phyloP scores from a whole-genome alignment of 2,329 filamentous ascomycete species.

The Aureobasidium sp. region DNA sequence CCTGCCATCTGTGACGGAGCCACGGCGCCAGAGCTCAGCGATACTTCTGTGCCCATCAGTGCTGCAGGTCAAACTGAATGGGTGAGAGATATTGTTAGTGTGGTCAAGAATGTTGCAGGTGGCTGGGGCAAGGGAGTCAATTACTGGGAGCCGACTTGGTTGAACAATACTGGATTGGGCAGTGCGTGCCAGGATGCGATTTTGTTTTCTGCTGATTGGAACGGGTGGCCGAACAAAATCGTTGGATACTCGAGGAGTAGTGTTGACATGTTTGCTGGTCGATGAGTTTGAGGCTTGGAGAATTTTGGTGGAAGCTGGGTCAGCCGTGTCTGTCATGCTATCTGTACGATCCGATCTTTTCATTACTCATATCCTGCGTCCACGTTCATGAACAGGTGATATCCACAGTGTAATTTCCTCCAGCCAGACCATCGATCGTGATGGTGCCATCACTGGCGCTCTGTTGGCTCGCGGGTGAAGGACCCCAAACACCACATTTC shows the following conservation, averaged over 20 bases:
- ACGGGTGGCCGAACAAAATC: conserved; percentile 18
- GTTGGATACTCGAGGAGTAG: conserved; percentile 23
- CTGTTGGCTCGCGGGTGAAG: not conserved
- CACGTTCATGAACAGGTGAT: not conserved
- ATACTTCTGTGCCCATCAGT: conserved; percentile 22
- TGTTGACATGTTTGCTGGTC: conserved; percentile 23
- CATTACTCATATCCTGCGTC: not conserved
- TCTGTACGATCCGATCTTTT: no score
- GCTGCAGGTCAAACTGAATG: conserved; percentile 23
- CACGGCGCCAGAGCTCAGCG: conserved; percentile 18
- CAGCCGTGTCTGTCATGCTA: no score
- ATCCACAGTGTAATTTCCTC: not conserved
- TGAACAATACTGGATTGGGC: conserved; percentile 24
- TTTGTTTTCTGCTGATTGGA: conserved; percentile 26
- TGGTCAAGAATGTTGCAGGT: conserved; percentile 16
- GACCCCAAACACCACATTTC: not conserved
- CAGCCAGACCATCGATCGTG: not conserved
- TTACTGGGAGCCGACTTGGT: conserved; percentile 28
- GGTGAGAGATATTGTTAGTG: conserved; percentile 21
- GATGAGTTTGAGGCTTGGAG: not conserved
- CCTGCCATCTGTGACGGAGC: conserved; percentile 22
- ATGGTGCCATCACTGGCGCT: not conserved
- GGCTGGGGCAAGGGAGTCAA: conserved; percentile 24
- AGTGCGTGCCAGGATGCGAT: conserved; percentile 24
- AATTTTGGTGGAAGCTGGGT: no score